Conservation (phyloP, 345 rosid genomes). For the Gossypium longicalyx region DNA sequence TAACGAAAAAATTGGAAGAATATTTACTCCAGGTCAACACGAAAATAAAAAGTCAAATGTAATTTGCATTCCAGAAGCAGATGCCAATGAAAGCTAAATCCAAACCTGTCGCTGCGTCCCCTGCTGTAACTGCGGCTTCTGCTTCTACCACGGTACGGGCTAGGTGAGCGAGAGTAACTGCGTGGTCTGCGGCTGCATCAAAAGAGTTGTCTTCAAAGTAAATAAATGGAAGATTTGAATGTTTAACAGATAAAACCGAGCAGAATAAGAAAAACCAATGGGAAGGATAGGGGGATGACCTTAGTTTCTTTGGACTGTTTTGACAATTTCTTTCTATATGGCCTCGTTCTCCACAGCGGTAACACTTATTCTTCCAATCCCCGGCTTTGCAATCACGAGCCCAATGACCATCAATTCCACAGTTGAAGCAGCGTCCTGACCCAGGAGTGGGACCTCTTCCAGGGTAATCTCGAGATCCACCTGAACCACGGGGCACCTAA, state of each 20-base stretch:
- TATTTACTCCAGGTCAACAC: neutral
- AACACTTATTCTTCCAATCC: conserved; percentile 85
- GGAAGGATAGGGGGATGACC: conserved; percentile 18
- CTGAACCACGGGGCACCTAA: conserved; percentile 75
- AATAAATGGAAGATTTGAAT: neutral
- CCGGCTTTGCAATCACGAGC: conserved; percentile 91
- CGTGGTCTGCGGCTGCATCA: conserved; percentile 34
- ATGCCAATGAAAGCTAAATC: neutral
- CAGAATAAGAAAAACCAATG: neutral
- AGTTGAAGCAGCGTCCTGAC: conserved; percentile 76
- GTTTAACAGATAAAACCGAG: neutral
- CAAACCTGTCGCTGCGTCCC: conserved; percentile 58
- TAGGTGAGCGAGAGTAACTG: conserved; percentile 57
- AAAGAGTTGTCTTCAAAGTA: neutral
- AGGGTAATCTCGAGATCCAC: conserved; percentile 63
- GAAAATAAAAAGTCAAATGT: neutral
- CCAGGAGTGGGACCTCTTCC: conserved; percentile 88
- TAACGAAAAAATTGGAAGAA: neutral
- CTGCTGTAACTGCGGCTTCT: conserved; percentile 72
- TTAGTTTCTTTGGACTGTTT: conserved; percentile 72
- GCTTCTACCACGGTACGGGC: conserved; percentile 66
- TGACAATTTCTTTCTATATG: conserved; percentile 79
- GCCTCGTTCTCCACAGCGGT: conserved; percentile 82
- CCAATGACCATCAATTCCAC: conserved; percentile 90
- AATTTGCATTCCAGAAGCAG: neutral